A percentile compares a stretch with the other conserved stretches of the same genome.
phyloP scores from a whole-genome alignment of 2,329 filamentous ascomycete species.

The Penicillium sp. region DNA sequence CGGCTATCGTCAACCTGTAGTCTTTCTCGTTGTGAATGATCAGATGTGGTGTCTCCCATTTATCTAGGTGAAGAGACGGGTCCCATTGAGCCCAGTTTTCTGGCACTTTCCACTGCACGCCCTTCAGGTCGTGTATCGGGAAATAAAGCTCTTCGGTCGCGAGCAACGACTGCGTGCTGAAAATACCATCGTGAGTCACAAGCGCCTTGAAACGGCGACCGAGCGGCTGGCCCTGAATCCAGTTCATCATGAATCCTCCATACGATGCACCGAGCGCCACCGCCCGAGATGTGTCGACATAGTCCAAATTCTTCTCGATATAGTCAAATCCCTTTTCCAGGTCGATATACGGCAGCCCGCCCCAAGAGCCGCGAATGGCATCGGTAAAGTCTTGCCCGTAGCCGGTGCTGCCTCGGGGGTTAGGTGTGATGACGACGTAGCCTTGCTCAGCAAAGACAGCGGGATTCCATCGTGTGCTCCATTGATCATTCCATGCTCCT shows the following conservation, averaged over 20 bases:
- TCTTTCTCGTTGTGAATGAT: constrained; percentile 91
- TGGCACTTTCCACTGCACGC: constrained; percentile 55
- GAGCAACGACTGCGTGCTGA: constrained; percentile 50
- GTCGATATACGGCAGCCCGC: constrained; percentile 60
- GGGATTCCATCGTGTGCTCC: constrained; percentile 60
- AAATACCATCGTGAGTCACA: constrained; percentile 59
- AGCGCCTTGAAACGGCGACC: constrained; percentile 62
- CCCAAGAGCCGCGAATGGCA: constrained; percentile 58
- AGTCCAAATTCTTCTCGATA: constrained; percentile 55
- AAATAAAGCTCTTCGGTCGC: constrained; percentile 62
- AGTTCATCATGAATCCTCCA: constrained; percentile 67
- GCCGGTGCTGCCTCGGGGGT: constrained; percentile 62
- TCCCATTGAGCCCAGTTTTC: constrained; percentile 63
- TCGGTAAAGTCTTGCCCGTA: constrained; percentile 62
- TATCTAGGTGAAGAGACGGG: constrained; percentile 58
- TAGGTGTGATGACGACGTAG: constrained; percentile 64
- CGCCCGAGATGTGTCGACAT: constrained; percentile 59
- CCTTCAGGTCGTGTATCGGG: constrained; percentile 58
- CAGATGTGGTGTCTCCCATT: constrained; percentile 87
- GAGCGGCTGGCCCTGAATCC: constrained; percentile 60
- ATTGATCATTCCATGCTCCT: constrained; percentile 58
- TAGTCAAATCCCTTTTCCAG: constrained; percentile 59
- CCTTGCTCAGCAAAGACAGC: constrained; percentile 65
- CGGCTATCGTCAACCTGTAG: constrained; percentile 83
- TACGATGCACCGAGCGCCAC: constrained; percentile 60